A percentile compares a stretch with the other conserved stretches of the same genome.
Evolutionary conservation across 129 eudicot species (phyloP).

Genomic region (Artemisia annua): DNA sequence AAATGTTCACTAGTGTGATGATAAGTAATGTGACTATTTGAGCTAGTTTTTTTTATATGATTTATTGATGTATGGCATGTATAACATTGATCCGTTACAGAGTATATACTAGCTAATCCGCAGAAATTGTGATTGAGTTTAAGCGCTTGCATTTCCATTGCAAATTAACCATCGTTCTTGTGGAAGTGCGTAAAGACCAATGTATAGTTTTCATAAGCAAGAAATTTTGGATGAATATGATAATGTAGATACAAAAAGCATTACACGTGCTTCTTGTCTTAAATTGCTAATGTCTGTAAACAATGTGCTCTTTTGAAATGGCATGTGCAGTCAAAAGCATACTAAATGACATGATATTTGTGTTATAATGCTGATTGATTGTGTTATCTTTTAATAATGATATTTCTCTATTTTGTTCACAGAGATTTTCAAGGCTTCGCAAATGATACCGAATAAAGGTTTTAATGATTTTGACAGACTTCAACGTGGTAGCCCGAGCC

Average conservation of each 20-base stretch:
- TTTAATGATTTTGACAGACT: conserved; percentile 69
- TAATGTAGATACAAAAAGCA: not conserved
- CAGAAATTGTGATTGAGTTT: not conserved
- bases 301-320: conserved; percentile 6
- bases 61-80: not conserved
- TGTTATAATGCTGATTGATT: conserved; percentile 4
- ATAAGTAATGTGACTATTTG: not conserved
- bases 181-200: conserved; percentile 13
- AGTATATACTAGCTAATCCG: conserved; percentile 7
- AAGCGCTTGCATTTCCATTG: not conserved
- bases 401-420: conserved; percentile 22
- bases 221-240: not conserved
- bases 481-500: conserved; percentile 85
- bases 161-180: not conserved
- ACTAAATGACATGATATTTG: not conserved
- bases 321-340: not conserved
- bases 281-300: not conserved
- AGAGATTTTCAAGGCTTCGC: conserved; percentile 71
- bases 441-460: conserved; percentile 66
- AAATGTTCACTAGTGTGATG: not conserved
- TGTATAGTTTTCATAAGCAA: not conserved
- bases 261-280: not conserved
- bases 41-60: not conserved
- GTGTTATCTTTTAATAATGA: not conserved
- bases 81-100: not conserved